These are phyloP conservation scores for Ligustrum vulgare DNA, from an alignment of 257 asterid genomes.

Conservation along the genomic window DNA sequence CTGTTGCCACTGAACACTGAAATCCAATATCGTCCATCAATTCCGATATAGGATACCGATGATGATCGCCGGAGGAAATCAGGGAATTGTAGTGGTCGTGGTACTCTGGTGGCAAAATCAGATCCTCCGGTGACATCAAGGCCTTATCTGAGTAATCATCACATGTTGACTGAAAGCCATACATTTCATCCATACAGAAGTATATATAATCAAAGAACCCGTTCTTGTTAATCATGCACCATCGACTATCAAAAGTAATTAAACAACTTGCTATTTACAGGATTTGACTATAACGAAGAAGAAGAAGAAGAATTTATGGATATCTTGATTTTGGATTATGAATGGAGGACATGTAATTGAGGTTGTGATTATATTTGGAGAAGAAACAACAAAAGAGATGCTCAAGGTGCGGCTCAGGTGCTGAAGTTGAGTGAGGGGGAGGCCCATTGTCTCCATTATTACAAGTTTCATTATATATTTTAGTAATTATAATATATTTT, in stretches of 20 bases:
- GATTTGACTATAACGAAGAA: neutral
- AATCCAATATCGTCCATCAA: slow-evolving; percentile 29
- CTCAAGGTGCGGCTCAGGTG: slow-evolving; percentile 23
- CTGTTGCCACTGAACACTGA: slow-evolving; percentile 26
- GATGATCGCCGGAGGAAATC: slow-evolving; percentile 22
- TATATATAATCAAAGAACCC: no score
- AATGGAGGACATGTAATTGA: neutral
- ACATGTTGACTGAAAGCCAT: slow-evolving; percentile 24
- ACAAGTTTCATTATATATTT: slow-evolving; percentile 14
- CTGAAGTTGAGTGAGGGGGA: slow-evolving; percentile 26
- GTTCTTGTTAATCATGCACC: neutral
- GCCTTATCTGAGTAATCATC: slow-evolving; percentile 27
- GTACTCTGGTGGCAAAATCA: slow-evolving; percentile 34
- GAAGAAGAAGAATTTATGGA: neutral
- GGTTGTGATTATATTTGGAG: slow-evolving; percentile 12
- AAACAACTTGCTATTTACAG: neutral
- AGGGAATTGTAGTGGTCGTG: slow-evolving; percentile 17
- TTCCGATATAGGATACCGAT: slow-evolving; percentile 26
- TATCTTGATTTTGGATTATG: neutral
- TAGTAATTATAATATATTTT: neutral
- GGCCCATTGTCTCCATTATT: slow-evolving; percentile 37
- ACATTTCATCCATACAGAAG: slow-evolving; percentile 31
- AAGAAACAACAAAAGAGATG: slow-evolving; percentile 27
- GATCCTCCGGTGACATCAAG: slow-evolving; percentile 36
- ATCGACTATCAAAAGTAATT: neutral